Percentiles rank a stretch among this genome's conserved stretches.
Conservation (phyloP, 306 rosid genomes). For the Cercis canadensis region DNA sequence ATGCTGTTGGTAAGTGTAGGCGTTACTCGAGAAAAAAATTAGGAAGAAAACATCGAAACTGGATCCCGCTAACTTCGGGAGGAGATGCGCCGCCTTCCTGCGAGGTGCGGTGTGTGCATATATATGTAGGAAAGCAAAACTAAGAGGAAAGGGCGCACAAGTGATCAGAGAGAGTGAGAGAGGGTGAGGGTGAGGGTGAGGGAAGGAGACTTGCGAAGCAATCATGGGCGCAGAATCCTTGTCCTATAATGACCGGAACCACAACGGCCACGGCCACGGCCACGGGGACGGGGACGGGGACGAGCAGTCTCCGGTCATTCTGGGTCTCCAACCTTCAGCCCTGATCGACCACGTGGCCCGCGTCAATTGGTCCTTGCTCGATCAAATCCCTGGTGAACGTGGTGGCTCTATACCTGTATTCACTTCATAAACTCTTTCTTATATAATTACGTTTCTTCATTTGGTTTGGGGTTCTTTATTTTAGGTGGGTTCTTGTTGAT, state of each 20-base stretch:
- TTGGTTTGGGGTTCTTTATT: background rate
- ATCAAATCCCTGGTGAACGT: conserved; percentile 79
- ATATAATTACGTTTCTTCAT: background rate
- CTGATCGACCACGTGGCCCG: conserved; percentile 79
- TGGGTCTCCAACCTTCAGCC: conserved; percentile 87
- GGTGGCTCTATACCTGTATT: conserved; percentile 91
- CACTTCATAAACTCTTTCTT: background rate
- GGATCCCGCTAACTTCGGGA: too few relatives aligned
- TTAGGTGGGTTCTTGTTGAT: background rate
- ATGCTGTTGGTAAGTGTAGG: too few relatives aligned
- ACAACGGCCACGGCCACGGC: background rate
- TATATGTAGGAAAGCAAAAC: too few relatives aligned
- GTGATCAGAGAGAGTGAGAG: too few relatives aligned
- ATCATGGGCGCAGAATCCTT: conserved; percentile 50
- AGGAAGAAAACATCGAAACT: too few relatives aligned
- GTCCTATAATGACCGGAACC: conserved; percentile 10
- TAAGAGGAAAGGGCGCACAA: too few relatives aligned
- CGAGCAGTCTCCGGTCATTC: conserved; percentile 62
- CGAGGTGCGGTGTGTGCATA: too few relatives aligned
- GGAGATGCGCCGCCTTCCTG: too few relatives aligned
- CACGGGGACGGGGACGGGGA: conserved; percentile 14
- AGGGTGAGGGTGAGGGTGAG: too few relatives aligned
- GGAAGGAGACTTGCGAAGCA: too few relatives aligned
- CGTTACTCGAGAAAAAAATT: too few relatives aligned
- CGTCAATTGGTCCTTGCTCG: conserved; percentile 66